phyloP scores from a whole-genome alignment of 2,329 filamentous ascomycete genomes.

The Boeremia exigua region DNA sequence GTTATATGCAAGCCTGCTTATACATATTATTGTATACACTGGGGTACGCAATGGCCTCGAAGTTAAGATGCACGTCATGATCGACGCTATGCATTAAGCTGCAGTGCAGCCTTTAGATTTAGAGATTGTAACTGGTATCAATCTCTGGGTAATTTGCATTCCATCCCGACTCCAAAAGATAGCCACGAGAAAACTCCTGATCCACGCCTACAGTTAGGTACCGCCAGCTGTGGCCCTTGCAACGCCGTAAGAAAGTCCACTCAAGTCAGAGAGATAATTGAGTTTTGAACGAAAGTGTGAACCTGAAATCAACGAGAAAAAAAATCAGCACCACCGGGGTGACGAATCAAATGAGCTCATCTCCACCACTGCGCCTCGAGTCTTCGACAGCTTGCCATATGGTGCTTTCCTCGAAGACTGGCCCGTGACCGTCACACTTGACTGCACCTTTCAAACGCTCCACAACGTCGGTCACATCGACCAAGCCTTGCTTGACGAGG shows the following conservation, averaged over 20 bases:
- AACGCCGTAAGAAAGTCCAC: background rate
- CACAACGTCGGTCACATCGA: slow-evolving; percentile 83
- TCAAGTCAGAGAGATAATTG: background rate
- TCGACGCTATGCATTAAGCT: background rate
- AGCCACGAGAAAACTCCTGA: background rate
- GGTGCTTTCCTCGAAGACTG: slow-evolving; percentile 81
- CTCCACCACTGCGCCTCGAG: slow-evolving; percentile 76
- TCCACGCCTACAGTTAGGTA: slow-evolving; percentile 4
- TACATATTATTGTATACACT: background rate
- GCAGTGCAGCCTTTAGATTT: background rate
- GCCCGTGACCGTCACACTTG: slow-evolving; percentile 83
- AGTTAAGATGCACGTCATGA: background rate
- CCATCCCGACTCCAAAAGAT: background rate
- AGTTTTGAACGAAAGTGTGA: background rate
- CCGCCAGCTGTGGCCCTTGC: slow-evolving; percentile 5
- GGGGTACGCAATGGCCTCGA: background rate
- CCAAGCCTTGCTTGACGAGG: slow-evolving; percentile 74
- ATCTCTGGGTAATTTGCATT: background rate
- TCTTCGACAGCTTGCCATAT: slow-evolving; percentile 78
- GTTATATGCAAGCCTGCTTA: background rate
- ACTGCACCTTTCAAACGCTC: slow-evolving; percentile 76
- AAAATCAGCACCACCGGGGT: background rate
- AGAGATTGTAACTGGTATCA: background rate
- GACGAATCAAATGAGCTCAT: slow-evolving; percentile 70
- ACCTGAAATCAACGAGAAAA: background rate